Evolutionary conservation across 371 early-diverging fungal species (phyloP).

Genomic region (Nematocida sp.): DNA sequence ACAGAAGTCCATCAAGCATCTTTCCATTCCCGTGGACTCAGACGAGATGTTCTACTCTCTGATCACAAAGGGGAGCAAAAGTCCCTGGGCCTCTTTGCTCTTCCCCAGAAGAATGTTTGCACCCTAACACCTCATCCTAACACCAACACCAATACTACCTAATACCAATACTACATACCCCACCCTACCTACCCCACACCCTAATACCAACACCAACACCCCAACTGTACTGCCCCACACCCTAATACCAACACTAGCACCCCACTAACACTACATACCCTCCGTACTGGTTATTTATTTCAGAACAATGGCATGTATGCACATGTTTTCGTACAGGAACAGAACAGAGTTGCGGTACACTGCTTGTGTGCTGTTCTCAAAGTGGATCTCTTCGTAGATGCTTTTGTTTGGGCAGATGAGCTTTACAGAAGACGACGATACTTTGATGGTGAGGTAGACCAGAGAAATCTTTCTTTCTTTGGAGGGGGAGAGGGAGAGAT

Average conservation of each 20-base stretch:
- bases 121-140: no score
- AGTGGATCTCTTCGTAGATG: conserved; percentile 39
- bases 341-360: conserved; percentile 18
- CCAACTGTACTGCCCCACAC: no score
- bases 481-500: background rate
- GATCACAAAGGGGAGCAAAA: background rate
- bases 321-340: conserved; percentile 6
- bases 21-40: no score
- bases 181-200: no score
- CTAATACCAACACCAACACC: no score
- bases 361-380: conserved; percentile 16
- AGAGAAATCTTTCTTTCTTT: conserved; percentile 7
- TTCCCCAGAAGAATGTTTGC: no score
- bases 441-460: conserved; percentile 16
- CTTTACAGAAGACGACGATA: conserved; percentile 6
- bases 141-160: no score
- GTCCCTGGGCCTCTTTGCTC: background rate
- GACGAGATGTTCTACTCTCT: background rate
- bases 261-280: no score
- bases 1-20: no score
- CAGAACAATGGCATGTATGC: conserved; percentile 28
- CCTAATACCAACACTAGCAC: no score
- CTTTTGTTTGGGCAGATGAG: conserved; percentile 44
- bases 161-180: no score
- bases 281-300: no score